Evolutionary conservation across 495 filamentous ascomycete species (phyloP).

Genomic region (Cudoniella acicularis): DNA sequence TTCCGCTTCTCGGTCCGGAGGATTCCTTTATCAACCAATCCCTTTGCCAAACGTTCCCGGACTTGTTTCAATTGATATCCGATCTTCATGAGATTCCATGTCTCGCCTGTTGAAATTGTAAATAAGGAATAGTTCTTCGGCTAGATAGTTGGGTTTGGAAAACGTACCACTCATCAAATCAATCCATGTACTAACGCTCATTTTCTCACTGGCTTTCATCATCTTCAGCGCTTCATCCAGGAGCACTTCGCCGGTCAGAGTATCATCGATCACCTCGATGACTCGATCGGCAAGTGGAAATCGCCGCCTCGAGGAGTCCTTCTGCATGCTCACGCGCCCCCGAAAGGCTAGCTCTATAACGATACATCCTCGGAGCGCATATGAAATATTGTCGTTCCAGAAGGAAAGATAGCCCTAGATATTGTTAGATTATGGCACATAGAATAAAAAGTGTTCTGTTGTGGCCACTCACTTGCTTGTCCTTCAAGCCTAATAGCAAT

Average conservation of each 20-base stretch:
- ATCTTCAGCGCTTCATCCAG: conserved; percentile 98
- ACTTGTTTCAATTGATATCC: conserved; percentile 99
- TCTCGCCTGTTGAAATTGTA: conserved; percentile 66
- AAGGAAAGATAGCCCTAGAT: conserved; percentile 83
- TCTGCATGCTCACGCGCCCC: conserved; percentile 97
- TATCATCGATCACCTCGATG: conserved; percentile 97
- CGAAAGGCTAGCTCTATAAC: conserved; percentile 95
- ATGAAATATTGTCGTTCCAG: conserved; percentile 99
- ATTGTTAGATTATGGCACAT: conserved; percentile 5
- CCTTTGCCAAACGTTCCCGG: conserved; percentile 93
- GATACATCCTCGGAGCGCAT: conserved; percentile 94
- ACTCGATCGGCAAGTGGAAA: conserved; percentile 89
- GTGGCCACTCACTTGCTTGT: conserved; percentile 76
- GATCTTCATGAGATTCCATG: conserved; percentile 99
- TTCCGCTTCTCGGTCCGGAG: conserved; percentile 98
- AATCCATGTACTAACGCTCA: conserved; percentile 98
- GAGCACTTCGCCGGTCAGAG: conserved; percentile 93
- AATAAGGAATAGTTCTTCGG: conserved; percentile 2
- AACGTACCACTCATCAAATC: conserved; percentile 91
- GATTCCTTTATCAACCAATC: conserved; percentile 98
- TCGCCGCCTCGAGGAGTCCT: conserved; percentile 85
- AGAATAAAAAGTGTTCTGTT: neutral
- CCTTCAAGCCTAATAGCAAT: conserved; percentile 88
- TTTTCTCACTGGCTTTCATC: conserved; percentile 99
- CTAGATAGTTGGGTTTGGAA: neutral